phyloP scores from a whole-genome alignment of 1,284 basidiomycete genomes.

The Dichomitus squalens region DNA sequence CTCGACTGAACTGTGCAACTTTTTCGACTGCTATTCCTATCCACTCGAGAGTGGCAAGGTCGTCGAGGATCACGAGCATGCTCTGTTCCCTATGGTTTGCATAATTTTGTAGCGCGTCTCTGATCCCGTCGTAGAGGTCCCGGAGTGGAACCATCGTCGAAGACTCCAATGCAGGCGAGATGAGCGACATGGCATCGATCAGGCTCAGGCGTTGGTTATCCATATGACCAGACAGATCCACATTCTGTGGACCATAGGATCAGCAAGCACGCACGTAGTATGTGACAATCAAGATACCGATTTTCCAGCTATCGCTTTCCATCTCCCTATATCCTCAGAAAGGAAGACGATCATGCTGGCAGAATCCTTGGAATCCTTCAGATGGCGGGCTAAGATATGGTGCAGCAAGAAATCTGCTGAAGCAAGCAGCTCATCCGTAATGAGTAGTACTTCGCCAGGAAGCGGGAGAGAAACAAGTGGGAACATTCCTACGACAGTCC shows the following conservation, averaged over 20 bases:
- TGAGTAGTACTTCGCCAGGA: conserved; percentile 50
- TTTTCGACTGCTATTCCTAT: conserved; percentile 55
- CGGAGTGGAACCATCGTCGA: conserved; percentile 30
- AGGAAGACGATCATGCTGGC: conserved; percentile 56
- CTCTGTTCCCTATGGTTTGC: conserved; percentile 10
- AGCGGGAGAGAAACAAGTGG: conserved; percentile 47
- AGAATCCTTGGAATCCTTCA: conserved; percentile 47
- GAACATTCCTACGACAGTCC: conserved; percentile 34
- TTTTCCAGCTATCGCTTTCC: conserved; percentile 64
- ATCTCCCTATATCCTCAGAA: conserved; percentile 55
- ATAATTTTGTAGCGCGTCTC: conserved; percentile 19
- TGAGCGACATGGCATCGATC: conserved; percentile 45
- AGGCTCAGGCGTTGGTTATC: conserved; percentile 49
- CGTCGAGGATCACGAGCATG: conserved; percentile 65
- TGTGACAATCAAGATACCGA: conserved; percentile 44
- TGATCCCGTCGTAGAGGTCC: conserved; percentile 38
- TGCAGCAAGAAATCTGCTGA: conserved; percentile 71
- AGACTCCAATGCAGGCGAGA: conserved; percentile 22
- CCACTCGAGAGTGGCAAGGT: conserved; percentile 67
- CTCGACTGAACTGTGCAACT: conserved; percentile 57
- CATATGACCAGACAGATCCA: conserved; percentile 52
- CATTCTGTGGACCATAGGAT: conserved; percentile 41
- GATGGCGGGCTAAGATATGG: conserved; percentile 46
- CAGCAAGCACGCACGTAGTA: not conserved
- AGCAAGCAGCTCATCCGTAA: conserved; percentile 68